Base-by-base conservation (phyloP, 192 early-diverging fungal genomes). In the Ambispora gerdemannii region DNA sequence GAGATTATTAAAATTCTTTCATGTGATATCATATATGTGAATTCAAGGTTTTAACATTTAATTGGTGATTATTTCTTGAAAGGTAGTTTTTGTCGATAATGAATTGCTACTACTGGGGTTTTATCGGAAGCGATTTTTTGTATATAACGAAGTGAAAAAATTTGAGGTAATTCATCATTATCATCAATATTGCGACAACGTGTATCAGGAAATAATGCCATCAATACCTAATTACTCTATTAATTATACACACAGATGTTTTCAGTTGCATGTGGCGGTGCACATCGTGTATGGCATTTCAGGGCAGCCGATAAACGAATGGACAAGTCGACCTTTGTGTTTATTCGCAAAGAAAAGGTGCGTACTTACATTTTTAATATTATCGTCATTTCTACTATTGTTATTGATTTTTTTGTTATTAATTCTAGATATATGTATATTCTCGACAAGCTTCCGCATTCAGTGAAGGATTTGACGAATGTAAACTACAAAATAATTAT, bases 231-330 rank as follows among this genome's bases (percentile, higher is more conserved):
- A 22, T 58, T 4, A n/a, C n/a, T 8, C 4, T 11, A 22, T 27
- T 11, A 27, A 27, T 47, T 19, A 25, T 63, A 34, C 24, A 17
- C 22, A 17, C 71, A 80, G 79, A 80, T 86, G 53, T 77, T 89
- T 33, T 86, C 89, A 1, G 77, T 92, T 19, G 82, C 76, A 0
- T 92, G 92, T 76, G 91, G 91, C 32, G 92, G 89, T 49, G 90
- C 85, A 3, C 81, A 88, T 66, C 78, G 91, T 28, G 76, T 76
- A 20, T 95, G 92, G 92, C 85, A 88, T 33, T 84, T 93, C 49
- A 52, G 72, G 0, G 79, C 78, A 1, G 63, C 79, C 20, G 82
- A 85, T 67, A 75, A 73, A 22, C 72, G 73, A 10, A 30, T 89
- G 36, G 76, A 81, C 60, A 73, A 79, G 3, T 73, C 85, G 7